Conservation (phyloP, 2,329 filamentous ascomycete species). For the Aquanectria penicillioides region DNA sequence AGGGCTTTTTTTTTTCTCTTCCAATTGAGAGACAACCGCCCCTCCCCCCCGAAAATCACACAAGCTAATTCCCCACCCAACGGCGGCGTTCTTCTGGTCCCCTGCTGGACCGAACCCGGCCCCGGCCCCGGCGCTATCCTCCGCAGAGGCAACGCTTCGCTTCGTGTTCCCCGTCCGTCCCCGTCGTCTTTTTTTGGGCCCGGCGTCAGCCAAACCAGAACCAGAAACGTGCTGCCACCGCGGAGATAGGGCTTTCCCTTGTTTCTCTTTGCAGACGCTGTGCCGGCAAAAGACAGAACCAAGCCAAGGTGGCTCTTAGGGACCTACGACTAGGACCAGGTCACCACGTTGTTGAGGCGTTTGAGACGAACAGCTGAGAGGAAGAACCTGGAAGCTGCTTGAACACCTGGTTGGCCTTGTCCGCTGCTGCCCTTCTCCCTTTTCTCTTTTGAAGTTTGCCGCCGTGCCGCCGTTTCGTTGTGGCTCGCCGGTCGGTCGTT, state of each 20-base stretch:
- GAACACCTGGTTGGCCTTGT: conserved; percentile 9
- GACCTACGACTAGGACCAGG: conserved; percentile 25
- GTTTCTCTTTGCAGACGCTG: conserved; percentile 13
- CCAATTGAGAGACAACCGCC: too few relatives aligned
- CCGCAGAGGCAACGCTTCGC: conserved; percentile 18
- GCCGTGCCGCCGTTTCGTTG: conserved; percentile 18
- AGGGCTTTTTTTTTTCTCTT: background rate
- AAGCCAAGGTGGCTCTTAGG: too few relatives aligned
- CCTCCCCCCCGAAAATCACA: too few relatives aligned
- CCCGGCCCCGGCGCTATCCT: conserved; percentile 36
- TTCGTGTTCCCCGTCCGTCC: conserved; percentile 6
- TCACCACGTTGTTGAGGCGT: too few relatives aligned
- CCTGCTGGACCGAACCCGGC: conserved; percentile 36
- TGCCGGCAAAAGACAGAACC: too few relatives aligned
- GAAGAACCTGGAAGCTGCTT: conserved; percentile 21
- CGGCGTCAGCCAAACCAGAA: conserved; percentile 19
- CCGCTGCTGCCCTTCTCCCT: background rate
- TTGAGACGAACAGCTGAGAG: conserved; percentile 10
- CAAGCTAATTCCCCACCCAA: conserved; percentile 19
- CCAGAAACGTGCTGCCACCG: conserved; percentile 29
- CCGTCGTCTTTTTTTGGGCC: conserved; percentile 15
- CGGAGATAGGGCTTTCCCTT: conserved; percentile 28
- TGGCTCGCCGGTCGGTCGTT: conserved; percentile 1
- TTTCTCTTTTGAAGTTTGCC: conserved; percentile 15
- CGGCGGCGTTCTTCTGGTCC: conserved; percentile 23